phyloP scores from a whole-genome alignment of 1,284 basidiomycete species.

The Fomitopsis betulina region DNA sequence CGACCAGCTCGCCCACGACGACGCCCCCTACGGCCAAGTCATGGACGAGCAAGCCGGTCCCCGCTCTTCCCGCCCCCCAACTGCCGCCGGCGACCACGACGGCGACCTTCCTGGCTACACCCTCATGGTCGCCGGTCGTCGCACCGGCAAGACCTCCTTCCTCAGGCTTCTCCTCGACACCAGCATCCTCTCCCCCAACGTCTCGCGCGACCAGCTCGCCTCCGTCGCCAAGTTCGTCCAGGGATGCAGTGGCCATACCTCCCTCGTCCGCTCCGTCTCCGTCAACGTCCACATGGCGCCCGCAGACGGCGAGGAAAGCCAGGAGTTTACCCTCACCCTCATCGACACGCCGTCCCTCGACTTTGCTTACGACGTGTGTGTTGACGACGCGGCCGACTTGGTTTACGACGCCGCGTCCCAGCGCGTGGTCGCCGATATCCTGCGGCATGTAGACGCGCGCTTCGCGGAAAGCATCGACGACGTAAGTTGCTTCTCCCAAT shows the following conservation, averaged over 20 bases:
- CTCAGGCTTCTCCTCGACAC: conserved; percentile 76
- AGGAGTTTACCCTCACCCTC: conserved; percentile 58
- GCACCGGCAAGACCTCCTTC: conserved; percentile 78
- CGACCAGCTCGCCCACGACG: conserved; percentile 38
- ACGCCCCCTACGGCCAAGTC: conserved; percentile 34
- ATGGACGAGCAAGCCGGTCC: conserved; percentile 30
- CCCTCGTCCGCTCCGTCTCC: conserved; percentile 60
- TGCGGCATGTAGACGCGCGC: conserved; percentile 61
- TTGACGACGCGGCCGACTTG: too few species aligned
- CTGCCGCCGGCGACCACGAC: conserved; percentile 19
- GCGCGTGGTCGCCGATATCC: conserved; percentile 54
- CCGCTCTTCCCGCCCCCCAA: conserved; percentile 14
- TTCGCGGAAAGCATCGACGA: conserved; percentile 66
- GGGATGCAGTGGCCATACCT: conserved; percentile 60
- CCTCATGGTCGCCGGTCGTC: conserved; percentile 70
- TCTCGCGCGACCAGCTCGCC: conserved; percentile 64
- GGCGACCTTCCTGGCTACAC: conserved; percentile 42
- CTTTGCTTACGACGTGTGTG: conserved; percentile 58
- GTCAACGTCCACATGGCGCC: conserved; percentile 52
- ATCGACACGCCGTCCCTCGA: conserved; percentile 77
- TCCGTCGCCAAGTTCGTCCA: conserved; percentile 76
- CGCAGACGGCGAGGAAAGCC: conserved; percentile 33
- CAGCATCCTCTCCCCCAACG: conserved; percentile 50
- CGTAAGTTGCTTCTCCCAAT: conserved; percentile 43
- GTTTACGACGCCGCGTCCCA: conserved; percentile 55